Conservation (phyloP, 306 rosid species). For the Glycine soja region DNA sequence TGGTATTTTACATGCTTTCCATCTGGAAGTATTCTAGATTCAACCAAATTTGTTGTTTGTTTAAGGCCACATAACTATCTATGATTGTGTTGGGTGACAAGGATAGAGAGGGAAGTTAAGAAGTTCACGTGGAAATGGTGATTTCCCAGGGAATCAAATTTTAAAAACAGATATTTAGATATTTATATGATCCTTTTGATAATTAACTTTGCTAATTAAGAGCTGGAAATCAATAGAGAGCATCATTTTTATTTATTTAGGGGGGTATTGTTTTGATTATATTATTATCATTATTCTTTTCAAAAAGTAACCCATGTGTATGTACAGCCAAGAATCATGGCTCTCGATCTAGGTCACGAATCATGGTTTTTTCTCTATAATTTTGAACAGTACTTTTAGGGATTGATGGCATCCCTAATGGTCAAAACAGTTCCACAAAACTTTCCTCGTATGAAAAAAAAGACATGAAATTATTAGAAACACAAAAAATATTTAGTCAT, state of each 20-base stretch:
- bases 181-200: constrained; percentile 6
- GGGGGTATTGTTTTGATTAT: constrained; percentile 38
- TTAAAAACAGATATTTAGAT: constrained; percentile 1
- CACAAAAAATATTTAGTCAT: constrained; percentile 47
- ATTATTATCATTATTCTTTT: constrained; percentile 38
- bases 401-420: constrained; percentile 57
- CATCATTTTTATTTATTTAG: constrained; percentile 43
- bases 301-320: constrained; percentile 56
- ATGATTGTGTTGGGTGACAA: constrained; percentile 55
- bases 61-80: constrained; percentile 51
- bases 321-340: constrained; percentile 66
- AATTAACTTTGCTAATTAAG: constrained; percentile 38
- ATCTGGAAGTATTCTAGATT: constrained; percentile 43
- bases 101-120: constrained; percentile 48
- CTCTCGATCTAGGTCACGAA: constrained; percentile 38
- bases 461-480: constrained; percentile 13
- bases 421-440: constrained; percentile 48
- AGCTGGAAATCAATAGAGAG: constrained; percentile 45
- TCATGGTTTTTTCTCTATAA: constrained; percentile 46
- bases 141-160: constrained; percentile 43
- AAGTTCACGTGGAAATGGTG: constrained; percentile 54
- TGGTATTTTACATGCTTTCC: constrained; percentile 33
- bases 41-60: constrained; percentile 39
- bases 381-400: constrained; percentile 43
- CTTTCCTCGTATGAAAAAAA: constrained; percentile 27